phyloP scores from a whole-genome alignment of 768 basidiomycete species.

The Lactarius hatsudake region DNA sequence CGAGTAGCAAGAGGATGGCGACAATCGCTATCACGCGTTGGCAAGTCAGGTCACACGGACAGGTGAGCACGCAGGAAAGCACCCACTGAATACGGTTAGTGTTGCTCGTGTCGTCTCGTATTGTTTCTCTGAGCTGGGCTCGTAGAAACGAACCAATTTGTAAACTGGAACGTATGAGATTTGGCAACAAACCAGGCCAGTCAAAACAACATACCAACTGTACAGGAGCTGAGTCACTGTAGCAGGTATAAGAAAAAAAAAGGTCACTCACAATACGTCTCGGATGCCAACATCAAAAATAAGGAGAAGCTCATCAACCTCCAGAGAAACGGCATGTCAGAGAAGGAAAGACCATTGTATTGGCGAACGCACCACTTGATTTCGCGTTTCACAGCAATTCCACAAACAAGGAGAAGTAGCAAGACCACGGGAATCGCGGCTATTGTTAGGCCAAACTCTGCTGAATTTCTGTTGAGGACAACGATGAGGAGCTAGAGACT shows the following conservation, averaged over 20 bases:
- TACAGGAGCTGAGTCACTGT: slow-evolving; percentile 8
- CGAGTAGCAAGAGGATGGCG: slow-evolving; percentile 69
- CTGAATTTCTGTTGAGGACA: slow-evolving; percentile 58
- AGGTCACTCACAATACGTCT: slow-evolving; percentile 64
- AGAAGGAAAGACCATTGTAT: not conserved
- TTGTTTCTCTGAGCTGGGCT: slow-evolving; percentile 48
- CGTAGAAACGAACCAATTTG: slow-evolving; percentile 82
- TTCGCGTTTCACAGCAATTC: slow-evolving; percentile 72
- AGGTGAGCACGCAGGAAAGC: slow-evolving; percentile 1
- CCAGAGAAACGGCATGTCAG: slow-evolving; percentile 8
- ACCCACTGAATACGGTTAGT: slow-evolving; percentile 76
- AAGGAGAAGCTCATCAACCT: slow-evolving; percentile 75
- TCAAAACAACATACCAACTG: slow-evolving; percentile 11
- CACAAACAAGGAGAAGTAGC: slow-evolving; percentile 59
- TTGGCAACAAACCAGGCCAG: not conserved
- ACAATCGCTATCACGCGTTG: slow-evolving; percentile 54
- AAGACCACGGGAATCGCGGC: slow-evolving; percentile 81
- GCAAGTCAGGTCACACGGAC: slow-evolving; percentile 2
- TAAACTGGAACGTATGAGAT: slow-evolving; percentile 49
- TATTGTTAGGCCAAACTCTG: slow-evolving; percentile 81
- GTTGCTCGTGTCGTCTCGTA: slow-evolving; percentile 78
- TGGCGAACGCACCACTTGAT: slow-evolving; percentile 62
- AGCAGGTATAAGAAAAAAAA: not conserved
- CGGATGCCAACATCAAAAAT: slow-evolving; percentile 73
- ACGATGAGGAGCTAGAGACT: slow-evolving; percentile 68